phyloP scores from a whole-genome alignment of 1,284 basidiomycete species.

The Ceratobasidium sp. region DNA sequence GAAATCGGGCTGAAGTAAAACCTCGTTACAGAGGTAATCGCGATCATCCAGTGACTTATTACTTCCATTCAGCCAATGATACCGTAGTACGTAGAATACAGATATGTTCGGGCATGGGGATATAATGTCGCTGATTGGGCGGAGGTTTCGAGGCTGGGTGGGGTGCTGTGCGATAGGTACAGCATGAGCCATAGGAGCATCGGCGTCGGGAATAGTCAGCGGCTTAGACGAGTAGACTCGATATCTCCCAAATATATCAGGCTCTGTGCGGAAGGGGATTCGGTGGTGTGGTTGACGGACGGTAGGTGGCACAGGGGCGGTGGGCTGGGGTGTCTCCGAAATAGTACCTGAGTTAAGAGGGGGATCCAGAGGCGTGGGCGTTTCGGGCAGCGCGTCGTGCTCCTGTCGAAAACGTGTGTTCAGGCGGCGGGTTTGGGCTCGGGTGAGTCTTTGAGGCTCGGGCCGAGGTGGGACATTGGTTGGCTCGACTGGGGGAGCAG shows the following conservation, averaged over 20 bases:
- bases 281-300: too few relatives aligned
- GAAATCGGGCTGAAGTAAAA: slow-evolving; percentile 9
- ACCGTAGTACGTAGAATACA: not conserved
- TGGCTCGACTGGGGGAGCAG: too few relatives aligned
- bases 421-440: too few relatives aligned
- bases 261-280: not conserved
- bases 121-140: not conserved
- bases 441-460: too few relatives aligned
- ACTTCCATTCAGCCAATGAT: slow-evolving; percentile 18
- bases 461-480: too few relatives aligned
- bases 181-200: not conserved
- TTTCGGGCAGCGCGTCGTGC: too few relatives aligned
- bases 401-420: too few relatives aligned
- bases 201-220: slow-evolving; percentile 4
- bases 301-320: too few relatives aligned
- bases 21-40: slow-evolving; percentile 9
- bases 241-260: slow-evolving; percentile 34
- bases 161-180: not conserved
- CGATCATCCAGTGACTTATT: slow-evolving; percentile 10
- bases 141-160: not conserved
- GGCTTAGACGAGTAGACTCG: slow-evolving; percentile 10
- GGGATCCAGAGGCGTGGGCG: too few relatives aligned
- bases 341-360: too few relatives aligned
- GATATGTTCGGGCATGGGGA: slow-evolving; percentile 32
- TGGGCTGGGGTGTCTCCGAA: too few relatives aligned